Evolutionary conservation across 1,139 yeast genomes (phyloP).

Genomic region (Zygosaccharomyces sapae): DNA sequence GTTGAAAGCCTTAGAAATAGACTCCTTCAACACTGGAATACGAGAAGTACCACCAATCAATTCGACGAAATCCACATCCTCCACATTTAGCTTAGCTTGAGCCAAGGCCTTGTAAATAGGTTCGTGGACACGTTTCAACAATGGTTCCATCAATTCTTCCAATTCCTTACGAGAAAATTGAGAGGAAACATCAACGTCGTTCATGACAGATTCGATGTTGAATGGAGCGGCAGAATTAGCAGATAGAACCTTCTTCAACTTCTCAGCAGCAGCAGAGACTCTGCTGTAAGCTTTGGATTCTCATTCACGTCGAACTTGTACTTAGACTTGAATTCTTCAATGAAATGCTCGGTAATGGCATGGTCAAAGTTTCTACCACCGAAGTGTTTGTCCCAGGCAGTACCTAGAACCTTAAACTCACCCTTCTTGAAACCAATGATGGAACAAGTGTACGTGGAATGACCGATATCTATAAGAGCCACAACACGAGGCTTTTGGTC

Average conservation of each 20-base stretch:
- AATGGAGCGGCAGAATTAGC: constrained; percentile 95
- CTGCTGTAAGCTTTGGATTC: constrained; percentile 95
- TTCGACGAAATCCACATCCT: constrained; percentile 85
- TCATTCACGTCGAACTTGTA: constrained; percentile 88
- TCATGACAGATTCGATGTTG: constrained; percentile 93
- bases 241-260: constrained; percentile 89
- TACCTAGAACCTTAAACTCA: constrained; percentile 86
- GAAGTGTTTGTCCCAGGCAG: constrained; percentile 91
- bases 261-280: constrained; percentile 87
- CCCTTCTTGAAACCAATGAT: constrained; percentile 93
- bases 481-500: constrained; percentile 79
- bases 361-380: constrained; percentile 97
- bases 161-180: constrained; percentile 86
- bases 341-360: constrained; percentile 92
- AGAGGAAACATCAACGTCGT: constrained; percentile 92
- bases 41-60: constrained; percentile 98
- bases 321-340: constrained; percentile 83
- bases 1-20: constrained; percentile 74
- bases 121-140: constrained; percentile 65
- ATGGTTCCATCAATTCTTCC: constrained; percentile 82
- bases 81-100: constrained; percentile 67
- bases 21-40: constrained; percentile 87
- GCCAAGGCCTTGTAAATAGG: constrained; percentile 82
- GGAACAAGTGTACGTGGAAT: constrained; percentile 88
- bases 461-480: constrained; percentile 95